Evolutionary conservation across 257 asterid genomes (phyloP).

Genomic region (Solanum lycopersicoides): DNA sequence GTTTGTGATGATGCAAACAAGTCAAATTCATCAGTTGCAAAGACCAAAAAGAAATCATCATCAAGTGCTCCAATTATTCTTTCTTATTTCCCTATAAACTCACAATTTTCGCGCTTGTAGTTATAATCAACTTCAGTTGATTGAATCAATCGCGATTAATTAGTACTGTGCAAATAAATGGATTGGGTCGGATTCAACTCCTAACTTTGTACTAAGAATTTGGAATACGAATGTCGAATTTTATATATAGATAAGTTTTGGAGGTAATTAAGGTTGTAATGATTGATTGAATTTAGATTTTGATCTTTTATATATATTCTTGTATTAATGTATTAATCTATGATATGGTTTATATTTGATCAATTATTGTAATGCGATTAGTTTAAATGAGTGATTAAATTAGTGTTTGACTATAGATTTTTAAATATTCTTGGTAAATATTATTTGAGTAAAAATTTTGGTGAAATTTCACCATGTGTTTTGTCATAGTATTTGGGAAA

Average conservation of each 20-base stretch:
- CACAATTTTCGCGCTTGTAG: background rate
- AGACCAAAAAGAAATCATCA: background rate
- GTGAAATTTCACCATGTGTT: no score
- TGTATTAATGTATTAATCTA: background rate
- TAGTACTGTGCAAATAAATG: background rate
- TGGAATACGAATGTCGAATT: background rate
- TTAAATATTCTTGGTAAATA: no score
- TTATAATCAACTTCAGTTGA: background rate
- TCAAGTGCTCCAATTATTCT: background rate
- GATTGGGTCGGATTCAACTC: background rate
- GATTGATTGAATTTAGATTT: no score
- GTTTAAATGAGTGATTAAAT: no score
- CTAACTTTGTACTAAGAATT: background rate
- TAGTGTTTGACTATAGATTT: no score
- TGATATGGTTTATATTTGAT: background rate
- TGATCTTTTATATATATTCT: no score
- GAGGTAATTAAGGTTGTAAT: no score
- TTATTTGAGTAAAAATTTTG: no score
- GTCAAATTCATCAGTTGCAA: background rate
- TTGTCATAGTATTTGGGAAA: no score
- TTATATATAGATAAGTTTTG: background rate
- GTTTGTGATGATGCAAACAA: background rate
- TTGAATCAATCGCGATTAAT: background rate
- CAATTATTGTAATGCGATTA: background rate
- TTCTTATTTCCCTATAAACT: background rate